Evolutionary conservation across 1,284 basidiomycete genomes (phyloP), one percentile per base, ranked within the genome.

Genomic region (Termitomyces sp.): DNA sequence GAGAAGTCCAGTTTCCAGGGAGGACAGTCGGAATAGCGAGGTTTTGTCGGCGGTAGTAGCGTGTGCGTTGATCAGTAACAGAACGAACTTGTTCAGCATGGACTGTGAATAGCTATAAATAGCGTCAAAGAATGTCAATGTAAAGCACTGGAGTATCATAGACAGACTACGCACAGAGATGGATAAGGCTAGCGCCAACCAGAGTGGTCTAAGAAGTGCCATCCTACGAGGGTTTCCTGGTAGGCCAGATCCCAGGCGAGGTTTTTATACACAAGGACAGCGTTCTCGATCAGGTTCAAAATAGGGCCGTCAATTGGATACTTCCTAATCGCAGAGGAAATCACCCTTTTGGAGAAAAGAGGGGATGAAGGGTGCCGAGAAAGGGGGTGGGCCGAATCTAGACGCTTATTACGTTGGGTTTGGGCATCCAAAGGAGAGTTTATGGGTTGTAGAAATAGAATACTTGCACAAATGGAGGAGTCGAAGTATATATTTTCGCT

Each of bases 1-100:
- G 68, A 34, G 77, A 76, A n/a, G 72, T 74, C 82, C 83, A 88
- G 46, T 69, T 74, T 3, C 72, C 73, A 5, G 82, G 82, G 43
- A 84, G 73, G 6, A 51, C 59, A 5, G 69, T 61, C 5, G 76
- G 76, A 40, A 73, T 63, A 34, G 68, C 39, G 28, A 50, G 52
- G 15, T 21, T 63, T 59, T 75, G 71, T 57, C 73, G 75, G 47
- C 70, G 72, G 51, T 50, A 48, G 28, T 70, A 63, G 34, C 61
- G 64, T 43, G 54, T 54, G 21, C 52, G 51, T 34, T 56, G 61
- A 21, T 40, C 28, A 51, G 48, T 30, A 50, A 41, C 53, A 34
- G 61, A 64, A 61, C 55, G 67, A 56, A 53, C 54, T 59, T 59
- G 65, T 56, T 61, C 55, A 54, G 62, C 59, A 24, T 62, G 57